Evolutionary conservation across 352 stramenopile genomes (phyloP), one percentile per base, ranked within the genome.

Genomic region (Phytophthora ramorum): DNA sequence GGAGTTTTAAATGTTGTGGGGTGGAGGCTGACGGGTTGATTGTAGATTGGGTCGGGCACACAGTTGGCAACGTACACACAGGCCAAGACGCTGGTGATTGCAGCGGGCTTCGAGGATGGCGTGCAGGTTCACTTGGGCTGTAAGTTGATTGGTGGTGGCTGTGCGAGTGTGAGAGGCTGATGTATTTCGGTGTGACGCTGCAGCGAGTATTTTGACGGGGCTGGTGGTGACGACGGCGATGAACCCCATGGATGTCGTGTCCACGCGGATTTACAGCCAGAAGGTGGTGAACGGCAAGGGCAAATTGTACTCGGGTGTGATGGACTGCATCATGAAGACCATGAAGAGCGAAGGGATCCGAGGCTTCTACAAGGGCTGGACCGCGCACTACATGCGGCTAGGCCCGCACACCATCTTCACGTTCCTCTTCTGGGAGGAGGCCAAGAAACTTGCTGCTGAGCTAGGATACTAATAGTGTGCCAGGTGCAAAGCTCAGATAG

Each of bases 171-270:
- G 1, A 7, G 13, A 17, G n/a, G 4, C 19, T 66, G 19, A 69
- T 59, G 16, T 16, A 16, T 22, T 44, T 55, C 19, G 22, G 17
- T 71, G 5, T 45, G 9, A 40, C 47, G 28, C 17, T 65, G 22
- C 56, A 96, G 86, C 88, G 38, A 96, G 88, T 57, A 74, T 93
- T 17, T 81, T 96, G 54, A 95, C 76, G 22, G 88, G 88, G 17
- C 47, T 96, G 7, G 83, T 84, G 14, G 86, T 96, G 41, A 91
- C 87, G 57, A 95, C 83, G 28, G 81, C 85, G 14, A 96, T 96
- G 86, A 96, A 96, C 69, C 88, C 88, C 22, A 92, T 96, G 65
- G 88, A 96, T 62, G 88, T 96, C 24, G 85, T 96, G 34, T 95
- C 86, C 10, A 96, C 88, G 45, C 83, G 88, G 32, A 63, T 96